phyloP scores from a whole-genome alignment of 306 rosid genomes.

The Carpinus viminea region DNA sequence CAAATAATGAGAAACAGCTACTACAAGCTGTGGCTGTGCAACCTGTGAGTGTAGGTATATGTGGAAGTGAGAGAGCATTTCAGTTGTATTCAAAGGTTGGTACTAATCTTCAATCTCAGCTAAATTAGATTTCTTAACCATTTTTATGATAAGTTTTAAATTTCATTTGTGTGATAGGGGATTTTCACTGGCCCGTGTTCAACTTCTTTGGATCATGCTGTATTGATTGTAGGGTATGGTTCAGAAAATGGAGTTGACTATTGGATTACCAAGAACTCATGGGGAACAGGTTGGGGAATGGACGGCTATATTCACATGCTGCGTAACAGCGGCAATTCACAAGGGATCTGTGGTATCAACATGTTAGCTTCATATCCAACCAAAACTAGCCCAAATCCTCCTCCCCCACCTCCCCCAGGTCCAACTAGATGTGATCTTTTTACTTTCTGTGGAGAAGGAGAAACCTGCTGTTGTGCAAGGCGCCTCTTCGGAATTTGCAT shows the following conservation, averaged over 20 bases:
- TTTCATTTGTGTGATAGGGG: conserved; percentile 53
- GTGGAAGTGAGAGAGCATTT: conserved; percentile 80
- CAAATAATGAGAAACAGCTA: conserved; percentile 58
- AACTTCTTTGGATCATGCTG: conserved; percentile 80
- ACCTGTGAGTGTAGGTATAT: conserved; percentile 91
- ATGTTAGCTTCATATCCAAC: conserved; percentile 79
- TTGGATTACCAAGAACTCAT: conserved; percentile 91
- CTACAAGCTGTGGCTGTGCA: conserved; percentile 76
- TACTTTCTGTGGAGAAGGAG: conserved; percentile 61
- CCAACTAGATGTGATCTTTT: conserved; percentile 63
- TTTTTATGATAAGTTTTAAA: background rate
- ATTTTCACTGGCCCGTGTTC: conserved; percentile 88
- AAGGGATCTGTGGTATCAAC: conserved; percentile 89
- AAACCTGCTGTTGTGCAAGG: conserved; percentile 78
- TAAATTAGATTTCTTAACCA: conserved; percentile 6
- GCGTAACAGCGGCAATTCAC: conserved; percentile 51
- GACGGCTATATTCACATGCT: conserved; percentile 70
- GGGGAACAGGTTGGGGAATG: conserved; percentile 91
- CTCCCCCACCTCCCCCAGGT: conserved; percentile 71
- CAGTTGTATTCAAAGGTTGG: conserved; percentile 84
- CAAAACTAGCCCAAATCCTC: conserved; percentile 77
- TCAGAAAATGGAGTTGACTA: conserved; percentile 78
- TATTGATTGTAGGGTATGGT: conserved; percentile 87
- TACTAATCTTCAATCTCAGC: conserved; percentile 18
- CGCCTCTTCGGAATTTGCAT: conserved; percentile 67